Base-by-base conservation (phyloP, 2,329 filamentous ascomycete genomes). In the Colletotrichum caudatum region DNA sequence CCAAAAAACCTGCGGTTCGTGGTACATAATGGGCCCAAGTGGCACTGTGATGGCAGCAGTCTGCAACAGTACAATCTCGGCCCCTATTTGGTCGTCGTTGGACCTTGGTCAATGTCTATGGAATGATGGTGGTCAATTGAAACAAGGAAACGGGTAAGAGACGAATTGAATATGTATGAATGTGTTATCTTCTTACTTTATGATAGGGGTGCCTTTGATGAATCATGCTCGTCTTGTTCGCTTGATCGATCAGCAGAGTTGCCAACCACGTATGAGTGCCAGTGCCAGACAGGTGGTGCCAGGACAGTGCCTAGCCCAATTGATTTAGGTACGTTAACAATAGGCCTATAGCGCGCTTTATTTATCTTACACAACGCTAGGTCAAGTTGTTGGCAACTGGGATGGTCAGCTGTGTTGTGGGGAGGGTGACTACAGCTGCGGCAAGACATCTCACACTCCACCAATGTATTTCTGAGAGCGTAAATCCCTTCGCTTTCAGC, bases 71-170 rank as follows among this genome's bases (percentile, higher is more conserved):
- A 50, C 46, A 26, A 50, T 50, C n/a, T 50, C 46, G 9, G 46
- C 20, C 20, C 20, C 20, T 23, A 12, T 26, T 50, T 50, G 46
- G 46, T 50, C 46, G 6, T 50, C 46, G 20, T 50, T 50, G n/a
- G 46, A 50, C 46, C 46, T 50, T 50, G 46, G 46, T 50, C n/a
- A 50, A 23, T 50, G 46, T 50, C n/a, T 50, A 14, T 50, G 46
- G 46, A 50, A 50, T 26, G 46, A 50, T 50, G n/a, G n/a, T 50
- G 46, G n/a, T 12, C 46, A 50, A 23, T 12, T 50, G n/a, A 50
- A 50, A 23, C 46, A n/a, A 14, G 48, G 48, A 51, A 51, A 51
- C 12, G 12, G 48, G n/a, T 51, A 51, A 51, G 48, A 51, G 20
- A 14, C 14, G 11, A 51, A 29, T 51, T 51, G 11, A n/a, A 51